Conservation (phyloP, 345 rosid genomes). For the Citrus hindsii region DNA sequence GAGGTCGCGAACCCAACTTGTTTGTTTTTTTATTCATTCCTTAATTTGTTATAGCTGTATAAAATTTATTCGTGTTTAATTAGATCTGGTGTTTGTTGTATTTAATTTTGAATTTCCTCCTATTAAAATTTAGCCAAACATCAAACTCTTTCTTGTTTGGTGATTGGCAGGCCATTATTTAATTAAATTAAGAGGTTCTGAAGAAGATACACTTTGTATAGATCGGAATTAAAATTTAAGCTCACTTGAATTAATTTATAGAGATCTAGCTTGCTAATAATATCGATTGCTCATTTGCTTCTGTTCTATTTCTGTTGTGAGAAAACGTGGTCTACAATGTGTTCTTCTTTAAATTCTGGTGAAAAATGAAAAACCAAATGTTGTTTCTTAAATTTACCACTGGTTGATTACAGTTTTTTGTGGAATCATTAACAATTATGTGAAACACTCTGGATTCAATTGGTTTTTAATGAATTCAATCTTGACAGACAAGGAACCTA, state of each 20-base stretch:
- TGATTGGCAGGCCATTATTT: neutral
- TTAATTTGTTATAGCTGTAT: neutral
- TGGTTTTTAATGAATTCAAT: neutral
- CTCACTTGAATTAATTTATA: neutral
- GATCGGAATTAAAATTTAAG: neutral
- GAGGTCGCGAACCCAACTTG: neutral
- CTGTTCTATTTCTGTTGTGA: neutral
- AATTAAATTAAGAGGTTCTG: neutral
- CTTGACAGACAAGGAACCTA: slow-evolving; percentile 72
- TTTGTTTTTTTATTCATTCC: neutral
- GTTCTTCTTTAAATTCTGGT: neutral
- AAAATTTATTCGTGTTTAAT: neutral
- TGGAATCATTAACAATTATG: neutral
- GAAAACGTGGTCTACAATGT: neutral
- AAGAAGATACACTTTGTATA: neutral
- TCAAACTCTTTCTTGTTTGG: neutral
- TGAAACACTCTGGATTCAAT: neutral
- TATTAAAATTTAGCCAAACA: neutral
- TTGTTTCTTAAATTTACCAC: neutral
- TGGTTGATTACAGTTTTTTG: neutral
- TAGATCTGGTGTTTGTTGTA: neutral
- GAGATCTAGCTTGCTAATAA: neutral
- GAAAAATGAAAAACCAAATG: neutral
- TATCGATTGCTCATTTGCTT: neutral
- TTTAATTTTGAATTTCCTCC: neutral